Conservation (phyloP, 495 filamentous ascomycete genomes). For the Neurospora terricola region DNA sequence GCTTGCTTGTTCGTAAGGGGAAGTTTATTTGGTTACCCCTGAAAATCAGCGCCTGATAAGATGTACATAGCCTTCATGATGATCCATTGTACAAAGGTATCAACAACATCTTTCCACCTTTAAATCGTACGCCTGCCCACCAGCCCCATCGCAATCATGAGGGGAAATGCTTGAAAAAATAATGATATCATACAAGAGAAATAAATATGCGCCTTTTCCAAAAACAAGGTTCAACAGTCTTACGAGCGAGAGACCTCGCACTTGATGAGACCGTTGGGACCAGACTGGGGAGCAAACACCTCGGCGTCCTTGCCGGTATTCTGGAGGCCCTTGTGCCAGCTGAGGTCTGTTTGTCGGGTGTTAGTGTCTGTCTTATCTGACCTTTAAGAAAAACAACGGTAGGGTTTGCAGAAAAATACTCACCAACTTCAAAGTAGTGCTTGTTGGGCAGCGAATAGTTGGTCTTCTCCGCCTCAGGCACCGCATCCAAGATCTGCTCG, state of each 20-base stretch:
- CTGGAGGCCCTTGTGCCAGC: conserved; percentile 94
- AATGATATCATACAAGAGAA: neutral
- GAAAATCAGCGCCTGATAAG: neutral
- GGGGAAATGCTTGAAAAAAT: neutral
- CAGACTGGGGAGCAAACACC: conserved; percentile 86
- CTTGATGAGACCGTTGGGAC: conserved; percentile 92
- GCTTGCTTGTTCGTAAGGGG: neutral
- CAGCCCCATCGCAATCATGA: neutral
- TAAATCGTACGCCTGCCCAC: neutral
- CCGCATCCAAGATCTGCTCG: conserved; percentile 71
- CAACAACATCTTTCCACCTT: neutral
- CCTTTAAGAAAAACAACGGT: neutral
- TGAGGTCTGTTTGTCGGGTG: conserved; percentile 51
- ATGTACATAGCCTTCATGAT: neutral
- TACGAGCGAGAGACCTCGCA: conserved; percentile 70
- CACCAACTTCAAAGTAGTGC: conserved; percentile 97
- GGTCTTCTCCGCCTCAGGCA: conserved; percentile 59
- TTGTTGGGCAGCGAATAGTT: conserved; percentile 90
- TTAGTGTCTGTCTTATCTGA: conserved; percentile 1
- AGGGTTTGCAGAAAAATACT: conserved; percentile 21
- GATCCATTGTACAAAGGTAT: neutral
- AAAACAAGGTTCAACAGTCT: neutral
- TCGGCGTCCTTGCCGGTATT: conserved; percentile 96
- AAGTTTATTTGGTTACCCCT: neutral
- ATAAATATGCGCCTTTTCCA: neutral